Evolutionary conservation across 371 early-diverging fungal genomes (phyloP).

Genomic region (Mucor racemosus): DNA sequence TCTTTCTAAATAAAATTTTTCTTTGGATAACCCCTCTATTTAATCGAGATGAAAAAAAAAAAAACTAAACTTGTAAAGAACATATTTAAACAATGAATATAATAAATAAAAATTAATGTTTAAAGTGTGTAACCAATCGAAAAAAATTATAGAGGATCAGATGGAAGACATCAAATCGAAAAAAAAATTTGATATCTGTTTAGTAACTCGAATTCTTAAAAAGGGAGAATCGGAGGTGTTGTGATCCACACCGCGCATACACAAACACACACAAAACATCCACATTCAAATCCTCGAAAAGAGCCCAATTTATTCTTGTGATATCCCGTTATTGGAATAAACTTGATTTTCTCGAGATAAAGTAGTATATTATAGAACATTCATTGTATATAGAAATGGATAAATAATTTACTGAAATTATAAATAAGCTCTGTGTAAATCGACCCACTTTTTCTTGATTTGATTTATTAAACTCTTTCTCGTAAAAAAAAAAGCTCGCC

Average conservation of each 20-base stretch:
- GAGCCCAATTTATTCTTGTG: not conserved
- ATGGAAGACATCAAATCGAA: not conserved
- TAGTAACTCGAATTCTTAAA: not conserved
- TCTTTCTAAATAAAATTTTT: not conserved
- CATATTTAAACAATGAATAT: too few species aligned
- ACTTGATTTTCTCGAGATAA: too few species aligned
- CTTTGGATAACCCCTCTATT: not conserved
- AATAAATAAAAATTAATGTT: too few species aligned
- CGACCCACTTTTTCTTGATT: not conserved
- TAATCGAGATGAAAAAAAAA: not conserved
- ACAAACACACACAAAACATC: not conserved
- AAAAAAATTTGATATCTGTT: not conserved
- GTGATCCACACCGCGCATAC: not conserved
- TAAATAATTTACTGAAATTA: slow-evolving; percentile 7
- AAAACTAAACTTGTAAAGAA: too few species aligned
- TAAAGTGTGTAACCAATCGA: too few species aligned
- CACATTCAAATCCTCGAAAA: too few species aligned
- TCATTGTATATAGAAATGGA: too few species aligned
- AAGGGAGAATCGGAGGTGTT: not conserved
- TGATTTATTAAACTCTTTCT: not conserved
- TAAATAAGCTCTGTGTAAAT: not conserved
- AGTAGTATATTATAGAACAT: too few species aligned
- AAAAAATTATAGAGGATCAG: not conserved
- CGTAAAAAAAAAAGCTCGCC: not conserved
- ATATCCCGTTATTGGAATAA: not conserved